phyloP scores from a whole-genome alignment of 768 basidiomycete species.

The Chalciporus pseudorubinellus region DNA sequence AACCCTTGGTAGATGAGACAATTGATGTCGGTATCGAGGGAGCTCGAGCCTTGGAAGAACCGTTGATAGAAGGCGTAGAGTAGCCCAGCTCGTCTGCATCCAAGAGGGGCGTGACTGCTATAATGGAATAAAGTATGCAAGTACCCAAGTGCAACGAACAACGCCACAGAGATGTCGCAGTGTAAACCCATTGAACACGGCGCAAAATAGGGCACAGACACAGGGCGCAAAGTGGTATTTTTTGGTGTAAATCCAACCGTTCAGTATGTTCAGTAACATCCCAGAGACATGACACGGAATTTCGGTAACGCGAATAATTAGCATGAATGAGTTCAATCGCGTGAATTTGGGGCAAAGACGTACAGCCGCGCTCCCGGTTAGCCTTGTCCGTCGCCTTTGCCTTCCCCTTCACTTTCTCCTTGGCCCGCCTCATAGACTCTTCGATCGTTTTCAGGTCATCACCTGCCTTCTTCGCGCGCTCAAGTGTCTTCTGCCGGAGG shows the following conservation, averaged over 20 bases:
- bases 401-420: slow-evolving; percentile 74
- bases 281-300: neutral
- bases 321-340: slow-evolving; percentile 9
- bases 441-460: slow-evolving; percentile 73
- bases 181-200: neutral
- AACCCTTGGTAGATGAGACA: slow-evolving; percentile 50
- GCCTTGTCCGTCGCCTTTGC: slow-evolving; percentile 65
- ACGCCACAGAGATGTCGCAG: slow-evolving; percentile 17
- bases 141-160: slow-evolving; percentile 5
- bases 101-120: slow-evolving; percentile 46
- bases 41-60: slow-evolving; percentile 45
- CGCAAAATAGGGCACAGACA: neutral
- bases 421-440: slow-evolving; percentile 73
- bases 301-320: slow-evolving; percentile 18
- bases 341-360: slow-evolving; percentile 36
- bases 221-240: neutral
- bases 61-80: slow-evolving; percentile 28
- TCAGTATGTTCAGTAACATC: slow-evolving; percentile 3
- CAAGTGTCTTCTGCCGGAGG: slow-evolving; percentile 52
- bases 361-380: slow-evolving; percentile 75
- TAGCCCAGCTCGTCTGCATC: slow-evolving; percentile 50
- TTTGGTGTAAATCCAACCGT: slow-evolving; percentile 12
- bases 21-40: slow-evolving; percentile 46
- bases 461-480: slow-evolving; percentile 70
- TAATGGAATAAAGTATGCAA: slow-evolving; percentile 2